Base-by-base conservation (phyloP, 2,329 filamentous ascomycete species). In the Diaporthe sp. region DNA sequence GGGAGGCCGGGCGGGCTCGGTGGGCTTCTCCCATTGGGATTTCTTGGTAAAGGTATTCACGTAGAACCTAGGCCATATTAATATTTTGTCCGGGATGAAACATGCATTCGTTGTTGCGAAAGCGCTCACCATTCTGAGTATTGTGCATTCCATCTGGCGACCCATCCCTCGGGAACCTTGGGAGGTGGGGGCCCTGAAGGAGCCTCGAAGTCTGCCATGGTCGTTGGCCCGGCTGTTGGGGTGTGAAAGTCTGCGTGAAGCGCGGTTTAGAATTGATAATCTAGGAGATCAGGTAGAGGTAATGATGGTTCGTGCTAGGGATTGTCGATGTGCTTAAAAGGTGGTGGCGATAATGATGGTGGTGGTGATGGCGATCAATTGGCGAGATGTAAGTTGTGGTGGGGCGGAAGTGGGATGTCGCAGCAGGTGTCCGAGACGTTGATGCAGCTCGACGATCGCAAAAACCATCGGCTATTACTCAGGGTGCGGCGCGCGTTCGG, bases 21-120 rank as follows among this genome's bases (percentile, higher is more conserved):
- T 94, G 25, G 95, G 95, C 79, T 91, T 93, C 6, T 98, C 94
- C 96, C 96, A 98, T 89, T 96, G 94, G 7, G 96, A 98, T 82
- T 94, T 89, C 81, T 97, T 97, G 78, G 95, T 98, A 84, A 92
- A 91, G 77, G 94, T 91, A 86, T 98, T 97, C 76, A 98, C 94
- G 86, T 94, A 98, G 90, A 97, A 98, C 93, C 93, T 95, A 77
- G 10, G 31, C 9, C 67, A n/a, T 10, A 59, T 25, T 72, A 62
- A 46, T 37, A 39, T 28, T 39, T 31, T 25, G 34, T 42, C 31
- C 58, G 17, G 28, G n/a, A 9, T 6, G 22, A 25, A 8, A 4
- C 1, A 22, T 44, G 68, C 13, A 53, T 34, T n/a, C 51, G 49
- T 22, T 65, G 61, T 49, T 31, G 61, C 74, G 69, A 19, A 51